Evolutionary conservation across 495 filamentous ascomycete genomes (phyloP), one percentile per base, ranked within the genome.

Genomic region (Cudoniella acicularis): DNA sequence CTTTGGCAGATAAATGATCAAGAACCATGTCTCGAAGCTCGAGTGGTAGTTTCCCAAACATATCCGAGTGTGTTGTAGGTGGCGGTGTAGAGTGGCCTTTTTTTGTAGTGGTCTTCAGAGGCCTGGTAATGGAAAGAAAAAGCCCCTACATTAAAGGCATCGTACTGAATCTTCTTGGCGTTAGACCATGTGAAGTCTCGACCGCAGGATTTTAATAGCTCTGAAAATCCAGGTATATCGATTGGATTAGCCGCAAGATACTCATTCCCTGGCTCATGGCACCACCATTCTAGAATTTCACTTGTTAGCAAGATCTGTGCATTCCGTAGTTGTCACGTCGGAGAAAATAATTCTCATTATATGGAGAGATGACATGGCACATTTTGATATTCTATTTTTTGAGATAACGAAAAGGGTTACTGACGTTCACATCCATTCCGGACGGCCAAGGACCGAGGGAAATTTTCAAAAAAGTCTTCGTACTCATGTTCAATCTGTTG

Each of bases 11-110:
- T 1, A 73, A 48, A 59, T 56, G 54, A 0, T 24, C 40, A 21
- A 65, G 4, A 13, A 74, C 57, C 21, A 52, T 47, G 10, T 60
- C 46, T 10, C 43, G 51, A 1, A 74, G n/a, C 21, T 74, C 72
- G 10, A 42, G 13, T 0, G 70, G 67, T 22, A 73, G 49, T 13
- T 20, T 20, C 8, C 40, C 10, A 21, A 73, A 63, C 10, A 36
- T 46, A 56, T 73, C 69, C 16, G 21, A 18, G 10, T 13, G 42
- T 2, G 17, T 20, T n/a, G 21, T 17, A 3, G 30, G 30, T 36
- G 30, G 30, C 30, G 30, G 30, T 36, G 13, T 36, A 13, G 4
- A 36, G 30, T 36, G 30, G 30, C 30, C 30, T 36, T 36, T n/a
- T n/a, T n/a, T n/a, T 36, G 30, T 36, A 36, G 30, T 36, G 30